These are phyloP conservation scores for Phlyctochytrium bullatum DNA, from an alignment of 192 early-diverging fungal genomes.

Conservation along the genomic window DNA sequence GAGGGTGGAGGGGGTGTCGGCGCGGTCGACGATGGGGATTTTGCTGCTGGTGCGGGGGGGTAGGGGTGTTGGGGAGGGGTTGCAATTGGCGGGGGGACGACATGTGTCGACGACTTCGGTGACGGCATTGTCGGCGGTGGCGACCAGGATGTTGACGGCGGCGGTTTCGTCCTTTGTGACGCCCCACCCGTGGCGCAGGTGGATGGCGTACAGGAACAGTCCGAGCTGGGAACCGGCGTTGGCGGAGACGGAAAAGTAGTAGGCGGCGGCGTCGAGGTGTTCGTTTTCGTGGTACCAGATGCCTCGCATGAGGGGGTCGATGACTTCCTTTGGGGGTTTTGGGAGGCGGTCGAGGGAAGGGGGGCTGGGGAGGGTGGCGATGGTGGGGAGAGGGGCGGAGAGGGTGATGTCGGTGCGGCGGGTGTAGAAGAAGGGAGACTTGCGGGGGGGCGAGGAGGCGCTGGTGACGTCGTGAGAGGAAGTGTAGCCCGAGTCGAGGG, in stretches of 20 bases:
- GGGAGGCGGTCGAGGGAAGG: slow-evolving; percentile 16
- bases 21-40: no score
- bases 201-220: slow-evolving; percentile 52
- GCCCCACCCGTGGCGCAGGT: slow-evolving; percentile 53
- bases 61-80: no score
- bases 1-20: no score
- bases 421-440: no score
- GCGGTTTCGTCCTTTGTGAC: slow-evolving; percentile 33
- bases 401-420: background rate
- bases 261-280: slow-evolving; percentile 42
- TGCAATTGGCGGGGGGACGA: no score
- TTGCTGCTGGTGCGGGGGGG: no score
- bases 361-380: slow-evolving; percentile 16
- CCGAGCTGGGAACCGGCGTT: slow-evolving; percentile 39
- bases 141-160: slow-evolving; percentile 32
- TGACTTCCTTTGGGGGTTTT: slow-evolving; percentile 25
- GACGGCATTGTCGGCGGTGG: slow-evolving; percentile 35
- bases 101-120: no score
- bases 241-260: slow-evolving; percentile 49
- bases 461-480: no score
- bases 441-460: no score
- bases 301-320: slow-evolving; percentile 38
- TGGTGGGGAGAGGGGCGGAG: slow-evolving; percentile 18
- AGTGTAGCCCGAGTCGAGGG: no score
- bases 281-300: slow-evolving; percentile 52